Conservation (phyloP, 306 rosid genomes). For the Datisca glomerata region DNA sequence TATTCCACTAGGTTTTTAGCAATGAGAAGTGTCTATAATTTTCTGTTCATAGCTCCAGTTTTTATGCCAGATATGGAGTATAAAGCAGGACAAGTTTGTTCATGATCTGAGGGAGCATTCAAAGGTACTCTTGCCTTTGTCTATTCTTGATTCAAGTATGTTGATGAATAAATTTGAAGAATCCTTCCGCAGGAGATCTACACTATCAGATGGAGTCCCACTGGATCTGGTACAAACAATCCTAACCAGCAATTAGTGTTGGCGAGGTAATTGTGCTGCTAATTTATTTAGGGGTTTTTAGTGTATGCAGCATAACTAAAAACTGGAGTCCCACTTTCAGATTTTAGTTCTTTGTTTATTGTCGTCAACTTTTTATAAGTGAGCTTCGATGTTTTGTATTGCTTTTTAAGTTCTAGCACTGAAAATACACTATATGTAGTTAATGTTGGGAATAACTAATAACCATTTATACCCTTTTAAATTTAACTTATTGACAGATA, state of each 20-base stretch:
- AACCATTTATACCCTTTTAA: no score
- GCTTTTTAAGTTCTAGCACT: no score
- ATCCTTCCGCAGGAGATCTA: slow-evolving; percentile 64
- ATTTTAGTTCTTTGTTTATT: no score
- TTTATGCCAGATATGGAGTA: slow-evolving; percentile 75
- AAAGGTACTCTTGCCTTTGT: slow-evolving; percentile 35
- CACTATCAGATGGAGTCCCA: slow-evolving; percentile 95
- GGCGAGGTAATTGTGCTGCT: slow-evolving; percentile 54
- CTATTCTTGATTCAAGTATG: background rate
- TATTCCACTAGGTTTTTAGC: background rate
- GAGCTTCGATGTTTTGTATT: no score
- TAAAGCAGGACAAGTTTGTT: slow-evolving; percentile 76
- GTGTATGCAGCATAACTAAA: no score
- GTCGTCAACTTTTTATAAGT: no score
- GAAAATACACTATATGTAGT: no score
- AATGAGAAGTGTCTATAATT: background rate
- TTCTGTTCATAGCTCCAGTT: slow-evolving; percentile 5
- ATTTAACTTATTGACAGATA: no score
- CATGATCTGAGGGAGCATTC: slow-evolving; percentile 87
- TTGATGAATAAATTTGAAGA: slow-evolving; percentile 5
- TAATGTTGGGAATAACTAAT: no score
- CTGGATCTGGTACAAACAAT: slow-evolving; percentile 72
- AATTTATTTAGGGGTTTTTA: no score
- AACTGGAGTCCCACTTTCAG: no score
- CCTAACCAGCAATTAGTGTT: slow-evolving; percentile 68